Evolutionary conservation across 1,284 basidiomycete genomes (phyloP).

Genomic region (Microbotryum intermedium): DNA sequence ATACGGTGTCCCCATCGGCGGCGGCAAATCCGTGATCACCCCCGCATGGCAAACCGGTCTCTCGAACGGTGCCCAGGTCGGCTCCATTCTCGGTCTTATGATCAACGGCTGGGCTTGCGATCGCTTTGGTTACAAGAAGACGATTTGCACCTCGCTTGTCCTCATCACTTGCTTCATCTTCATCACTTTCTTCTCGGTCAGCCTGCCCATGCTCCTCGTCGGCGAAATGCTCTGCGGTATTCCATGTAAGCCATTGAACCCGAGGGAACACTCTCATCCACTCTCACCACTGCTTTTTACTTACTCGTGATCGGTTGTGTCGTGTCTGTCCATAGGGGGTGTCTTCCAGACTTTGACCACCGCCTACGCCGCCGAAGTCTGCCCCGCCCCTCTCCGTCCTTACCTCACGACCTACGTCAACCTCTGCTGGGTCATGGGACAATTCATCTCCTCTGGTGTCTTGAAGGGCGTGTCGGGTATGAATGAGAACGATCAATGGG

Average conservation of each 20-base stretch:
- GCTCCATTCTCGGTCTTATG: conserved; percentile 42
- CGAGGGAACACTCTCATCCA: background rate
- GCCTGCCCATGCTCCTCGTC: conserved; percentile 38
- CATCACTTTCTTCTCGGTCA: conserved; percentile 41
- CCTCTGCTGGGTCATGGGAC: conserved; percentile 44
- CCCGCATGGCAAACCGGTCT: conserved; percentile 46
- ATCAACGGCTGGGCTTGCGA: conserved; percentile 41
- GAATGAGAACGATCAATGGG: conserved; percentile 27
- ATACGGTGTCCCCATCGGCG: conserved; percentile 34
- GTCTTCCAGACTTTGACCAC: conserved; percentile 44
- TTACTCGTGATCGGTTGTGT: conserved; percentile 1
- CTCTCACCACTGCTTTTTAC: too few species aligned
- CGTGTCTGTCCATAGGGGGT: conserved; percentile 15
- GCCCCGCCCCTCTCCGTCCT: conserved; percentile 43
- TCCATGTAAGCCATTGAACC: conserved; percentile 1
- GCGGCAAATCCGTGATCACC: conserved; percentile 40
- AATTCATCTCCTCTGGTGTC: conserved; percentile 42
- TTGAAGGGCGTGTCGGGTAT: conserved; percentile 29
- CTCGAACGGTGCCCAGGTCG: conserved; percentile 37
- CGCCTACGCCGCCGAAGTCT: conserved; percentile 45
- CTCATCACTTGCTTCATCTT: conserved; percentile 38
- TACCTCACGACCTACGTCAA: conserved; percentile 46
- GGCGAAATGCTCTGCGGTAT: conserved; percentile 42
- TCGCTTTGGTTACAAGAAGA: conserved; percentile 40
- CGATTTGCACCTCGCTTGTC: conserved; percentile 36